Base-by-base conservation (phyloP, 164 flowering plant genomes). In the Magnolia changhungtana region DNA sequence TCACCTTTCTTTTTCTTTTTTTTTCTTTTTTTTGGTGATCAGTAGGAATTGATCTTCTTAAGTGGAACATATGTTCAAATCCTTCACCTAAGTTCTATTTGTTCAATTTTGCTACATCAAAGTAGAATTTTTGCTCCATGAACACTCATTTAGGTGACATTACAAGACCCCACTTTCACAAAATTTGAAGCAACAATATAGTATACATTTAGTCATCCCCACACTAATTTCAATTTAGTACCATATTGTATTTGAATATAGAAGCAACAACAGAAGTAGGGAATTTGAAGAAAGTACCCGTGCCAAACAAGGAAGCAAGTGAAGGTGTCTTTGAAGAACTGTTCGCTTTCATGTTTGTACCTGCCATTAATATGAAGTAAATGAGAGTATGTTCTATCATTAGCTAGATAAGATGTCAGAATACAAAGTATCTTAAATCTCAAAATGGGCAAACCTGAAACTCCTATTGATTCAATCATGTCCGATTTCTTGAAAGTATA, bases 401-500 rank as follows among this genome's bases (percentile, higher is more conserved):
- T 76, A 59, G 58, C 64, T n/a, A 78, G 23, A 5, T 7, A 61
- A 69, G 11, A 23, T 23, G 59, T 10, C 65, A 29, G 18, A 49
- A 49, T 50, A 52, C 45, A 73, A 52, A n/a, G 20, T 69, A 8
- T 23, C 13, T 23, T 66, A 24, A 76, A 45, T 50, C n/a, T 8
- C 20, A 59, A 64, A 45, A 63, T 68, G 14, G 70, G 71, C 80
- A 71, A 61, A 93, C 98, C 95, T 83, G 98, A 85, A 78, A 78
- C 78, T 82, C 86, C 91, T 50, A 89, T 81, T 63, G 98, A 84
- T 78, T 88, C 87, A 69, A 86, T 75, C 72, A 86, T 73, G 72
- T 94, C 95, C 52, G 98, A 94, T 75, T 94, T 94, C 85, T 86
- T 94, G 84, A 84, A 94, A 21, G 96, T 92, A 80, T 83, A 94